Conservation (phyloP, 1,139 yeast genomes). For the Suhomyces yuchorum region DNA sequence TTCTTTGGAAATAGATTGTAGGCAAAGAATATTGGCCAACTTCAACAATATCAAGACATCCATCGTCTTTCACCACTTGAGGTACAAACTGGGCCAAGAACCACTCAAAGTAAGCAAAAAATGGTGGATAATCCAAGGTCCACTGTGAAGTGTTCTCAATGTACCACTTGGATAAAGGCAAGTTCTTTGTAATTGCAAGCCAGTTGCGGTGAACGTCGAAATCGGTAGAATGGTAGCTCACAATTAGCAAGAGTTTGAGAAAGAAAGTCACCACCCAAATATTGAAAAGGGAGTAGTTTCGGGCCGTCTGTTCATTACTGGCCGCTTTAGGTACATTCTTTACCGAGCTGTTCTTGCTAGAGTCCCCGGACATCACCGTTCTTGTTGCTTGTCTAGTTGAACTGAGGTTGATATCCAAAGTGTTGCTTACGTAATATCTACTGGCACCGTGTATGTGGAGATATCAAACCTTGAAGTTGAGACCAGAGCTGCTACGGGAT, state of each 20-base stretch:
- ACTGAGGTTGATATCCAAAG: background rate
- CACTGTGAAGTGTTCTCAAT: slow-evolving; percentile 82
- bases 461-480: too few species aligned
- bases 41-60: slow-evolving; percentile 71
- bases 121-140: slow-evolving; percentile 98
- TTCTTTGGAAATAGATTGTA: slow-evolving; percentile 78
- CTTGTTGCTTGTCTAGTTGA: background rate
- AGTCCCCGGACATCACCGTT: background rate
- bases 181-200: slow-evolving; percentile 84
- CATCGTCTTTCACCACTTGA: slow-evolving; percentile 60
- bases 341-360: background rate
- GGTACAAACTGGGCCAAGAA: slow-evolving; percentile 73
- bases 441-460: too few species aligned
- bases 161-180: slow-evolving; percentile 85
- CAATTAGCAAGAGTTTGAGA: slow-evolving; percentile 38
- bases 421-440: background rate
- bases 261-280: slow-evolving; percentile 44
- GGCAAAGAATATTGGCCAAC: slow-evolving; percentile 72
- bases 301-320: background rate
- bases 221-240: slow-evolving; percentile 78
- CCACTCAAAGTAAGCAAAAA: slow-evolving; percentile 95
- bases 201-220: slow-evolving; percentile 97
- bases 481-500: too few species aligned
- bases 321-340: background rate
- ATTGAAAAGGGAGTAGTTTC: slow-evolving; percentile 34